Conservation (phyloP, 2,329 filamentous ascomycete species). For the Fusarium odoratissimum region DNA sequence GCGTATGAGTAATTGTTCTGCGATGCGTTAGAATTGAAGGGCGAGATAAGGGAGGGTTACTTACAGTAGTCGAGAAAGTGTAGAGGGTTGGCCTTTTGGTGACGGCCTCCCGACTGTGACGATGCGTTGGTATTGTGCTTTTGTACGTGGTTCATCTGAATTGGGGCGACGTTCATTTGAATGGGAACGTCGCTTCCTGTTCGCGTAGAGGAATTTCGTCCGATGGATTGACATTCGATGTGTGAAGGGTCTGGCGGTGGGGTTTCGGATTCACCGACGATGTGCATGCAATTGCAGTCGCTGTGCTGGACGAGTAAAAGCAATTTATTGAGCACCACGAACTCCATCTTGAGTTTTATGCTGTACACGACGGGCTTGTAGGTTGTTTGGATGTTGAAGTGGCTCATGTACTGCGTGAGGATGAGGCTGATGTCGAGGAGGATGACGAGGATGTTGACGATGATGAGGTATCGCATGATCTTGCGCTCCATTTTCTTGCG, state of each 20-base stretch:
- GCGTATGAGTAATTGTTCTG: background rate
- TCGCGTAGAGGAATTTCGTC: background rate
- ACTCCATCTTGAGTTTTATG: slow-evolving; percentile 39
- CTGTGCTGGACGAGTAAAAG: slow-evolving; percentile 25
- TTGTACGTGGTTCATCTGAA: slow-evolving; percentile 8
- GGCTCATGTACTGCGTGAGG: slow-evolving; percentile 29
- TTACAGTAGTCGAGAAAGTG: slow-evolving; percentile 19
- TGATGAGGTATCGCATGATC: slow-evolving; percentile 28
- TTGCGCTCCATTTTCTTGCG: slow-evolving; percentile 23
- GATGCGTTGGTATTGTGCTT: background rate
- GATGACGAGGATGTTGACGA: slow-evolving; percentile 37
- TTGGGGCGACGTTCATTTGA: slow-evolving; percentile 1
- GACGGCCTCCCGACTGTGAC: background rate
- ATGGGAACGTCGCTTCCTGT: slow-evolving; percentile 12
- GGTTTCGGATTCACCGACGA: slow-evolving; percentile 10
- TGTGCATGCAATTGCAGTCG: slow-evolving; percentile 35
- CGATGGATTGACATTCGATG: slow-evolving; percentile 8
- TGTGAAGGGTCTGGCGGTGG: background rate
- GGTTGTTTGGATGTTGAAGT: slow-evolving; percentile 36
- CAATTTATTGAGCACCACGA: slow-evolving; percentile 34
- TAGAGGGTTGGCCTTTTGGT: slow-evolving; percentile 3
- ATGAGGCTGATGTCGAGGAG: slow-evolving; percentile 33
- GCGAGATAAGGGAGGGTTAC: background rate
- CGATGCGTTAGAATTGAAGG: background rate
- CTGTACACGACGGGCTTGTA: slow-evolving; percentile 39